Percentiles rank a stretch among this genome's conserved stretches.
These are phyloP conservation scores for Dictyostelium brefeldianum DNA, from an alignment of 78 protist genomes.

Conservation along the genomic window DNA sequence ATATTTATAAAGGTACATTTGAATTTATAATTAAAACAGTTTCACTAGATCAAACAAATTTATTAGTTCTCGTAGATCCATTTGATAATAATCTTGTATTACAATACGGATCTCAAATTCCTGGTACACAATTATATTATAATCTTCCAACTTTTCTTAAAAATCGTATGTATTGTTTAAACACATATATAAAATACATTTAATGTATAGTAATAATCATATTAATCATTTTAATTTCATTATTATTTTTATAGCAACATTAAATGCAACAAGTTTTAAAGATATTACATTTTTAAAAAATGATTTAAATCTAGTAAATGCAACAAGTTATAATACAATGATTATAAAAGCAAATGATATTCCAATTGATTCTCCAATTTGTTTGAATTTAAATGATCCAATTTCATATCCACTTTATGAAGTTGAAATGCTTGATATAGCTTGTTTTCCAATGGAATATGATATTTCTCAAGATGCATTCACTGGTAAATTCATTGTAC, in stretches of 20 bases:
- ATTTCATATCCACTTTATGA: neutral
- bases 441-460: neutral
- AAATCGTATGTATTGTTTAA: neutral
- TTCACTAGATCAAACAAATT: too few species aligned
- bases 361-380: neutral
- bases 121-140: neutral
- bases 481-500: neutral
- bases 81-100: too few species aligned
- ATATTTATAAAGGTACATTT: neutral
- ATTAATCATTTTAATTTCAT: neutral
- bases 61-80: too few species aligned
- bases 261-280: neutral
- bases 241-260: neutral
- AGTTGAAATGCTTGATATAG: neutral
- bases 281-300: neutral
- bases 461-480: neutral
- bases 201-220: too few species aligned
- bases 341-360: neutral
- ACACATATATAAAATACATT: too few species aligned
- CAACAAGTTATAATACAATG: slow-evolving; percentile 1
- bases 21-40: neutral
- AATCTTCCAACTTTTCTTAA: neutral
- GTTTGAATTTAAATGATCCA: neutral
- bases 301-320: neutral
- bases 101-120: neutral